Evolutionary conservation across 2,329 filamentous ascomycete genomes (phyloP), one percentile per base, ranked within the genome.

Genomic region (Ophiostoma perfectum): DNA sequence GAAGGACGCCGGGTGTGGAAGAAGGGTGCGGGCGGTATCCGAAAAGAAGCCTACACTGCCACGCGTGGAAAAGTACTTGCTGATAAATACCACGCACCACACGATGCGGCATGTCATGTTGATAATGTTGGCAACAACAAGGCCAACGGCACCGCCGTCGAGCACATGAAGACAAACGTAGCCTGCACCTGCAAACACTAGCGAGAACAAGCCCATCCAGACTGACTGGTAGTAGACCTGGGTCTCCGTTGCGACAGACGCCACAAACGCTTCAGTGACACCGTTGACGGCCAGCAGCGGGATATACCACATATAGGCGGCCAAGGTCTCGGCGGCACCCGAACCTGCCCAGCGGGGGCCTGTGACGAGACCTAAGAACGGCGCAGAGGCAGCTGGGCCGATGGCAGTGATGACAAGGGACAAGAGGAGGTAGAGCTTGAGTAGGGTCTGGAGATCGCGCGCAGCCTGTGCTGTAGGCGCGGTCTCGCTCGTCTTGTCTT

Each of bases 261-360:
- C 89, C 16, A 98, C 93, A 74, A 99, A 98, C 0, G 93, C 92
- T 79, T 99, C 95, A 1, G 90, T 87, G 36, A 98, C 86, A 66
- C 95, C 95, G 75, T 99, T 99, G 74, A 96, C 80, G 3, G 94
- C 95, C 4, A 98, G 84, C 39, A 98, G 87, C 0, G 95, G 95
- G 70, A 99, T 91, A 79, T 97, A 98, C 78, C 92, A 93, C 80
- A 92, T 93, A 78, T 97, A 99, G 0, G 84, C 84, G 0, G 89
- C 87, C 6, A 99, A 83, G 3, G 95, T 89, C 8, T 69, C 71
- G 52, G 68, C 70, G 1, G 70, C 71, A 60, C 90, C 90, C 0
- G 89, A 88, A 3, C 82, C 82, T 0, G 87, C 83, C 95, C 95
- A 99, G 68, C 84, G 85, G 0, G 83, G 81, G 1, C 94, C 93